Conservation (phyloP, 495 filamentous ascomycete genomes). For the Podospora pseudoanserina region DNA sequence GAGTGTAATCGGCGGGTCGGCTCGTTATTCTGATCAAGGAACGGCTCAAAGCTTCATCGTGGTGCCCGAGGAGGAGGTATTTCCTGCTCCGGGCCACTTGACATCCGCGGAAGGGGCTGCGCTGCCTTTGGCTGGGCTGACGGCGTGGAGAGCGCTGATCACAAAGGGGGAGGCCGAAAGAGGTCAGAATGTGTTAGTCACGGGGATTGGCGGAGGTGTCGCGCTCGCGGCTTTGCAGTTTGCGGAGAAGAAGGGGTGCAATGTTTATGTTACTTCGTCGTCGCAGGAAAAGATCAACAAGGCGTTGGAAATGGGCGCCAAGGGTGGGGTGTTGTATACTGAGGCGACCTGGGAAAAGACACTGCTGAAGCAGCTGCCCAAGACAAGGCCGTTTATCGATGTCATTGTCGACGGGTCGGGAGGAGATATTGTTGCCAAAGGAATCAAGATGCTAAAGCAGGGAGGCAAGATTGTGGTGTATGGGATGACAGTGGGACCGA, state of each 20-base stretch:
- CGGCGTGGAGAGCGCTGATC: constrained; percentile 80
- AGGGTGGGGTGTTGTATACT: constrained; percentile 66
- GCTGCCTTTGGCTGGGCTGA: constrained; percentile 75
- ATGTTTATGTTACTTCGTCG: constrained; percentile 68
- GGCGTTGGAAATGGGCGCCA: constrained; percentile 60
- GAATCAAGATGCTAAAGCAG: constrained; percentile 52
- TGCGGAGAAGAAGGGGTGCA: constrained; percentile 59
- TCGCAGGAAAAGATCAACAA: constrained; percentile 61
- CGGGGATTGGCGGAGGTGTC: constrained; percentile 79
- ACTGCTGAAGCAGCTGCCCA: constrained; percentile 54
- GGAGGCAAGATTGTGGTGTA: constrained; percentile 69
- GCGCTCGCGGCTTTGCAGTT: constrained; percentile 68
- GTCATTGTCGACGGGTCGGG: constrained; percentile 74
- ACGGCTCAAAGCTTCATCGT: constrained; percentile 67
- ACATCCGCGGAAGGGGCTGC: constrained; percentile 70
- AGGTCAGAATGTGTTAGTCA: constrained; percentile 66
- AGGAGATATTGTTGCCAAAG: constrained; percentile 62
- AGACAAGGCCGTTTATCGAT: constrained; percentile 59
- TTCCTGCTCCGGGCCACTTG: constrained; percentile 69
- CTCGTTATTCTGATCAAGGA: constrained; percentile 53
- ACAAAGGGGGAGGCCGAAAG: constrained; percentile 60
- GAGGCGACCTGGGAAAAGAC: constrained; percentile 65
- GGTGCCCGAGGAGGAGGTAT: constrained; percentile 68
- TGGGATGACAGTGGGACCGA: constrained; percentile 73
- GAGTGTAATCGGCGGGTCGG: constrained; percentile 70